Conservation (phyloP, 306 rosid species). For the Pyrus communis region DNA sequence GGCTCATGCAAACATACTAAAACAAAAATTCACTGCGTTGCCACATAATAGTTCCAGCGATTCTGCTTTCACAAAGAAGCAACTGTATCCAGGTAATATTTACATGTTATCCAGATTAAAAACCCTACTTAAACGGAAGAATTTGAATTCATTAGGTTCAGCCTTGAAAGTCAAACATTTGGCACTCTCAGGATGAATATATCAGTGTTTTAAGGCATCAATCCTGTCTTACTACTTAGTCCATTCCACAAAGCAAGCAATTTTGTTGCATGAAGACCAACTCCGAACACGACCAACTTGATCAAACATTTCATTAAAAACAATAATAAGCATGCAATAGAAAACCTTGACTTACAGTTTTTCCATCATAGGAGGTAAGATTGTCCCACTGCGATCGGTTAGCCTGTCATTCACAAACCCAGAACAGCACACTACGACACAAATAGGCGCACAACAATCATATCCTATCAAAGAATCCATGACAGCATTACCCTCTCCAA, state of each 20-base stretch:
- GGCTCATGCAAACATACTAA: neutral
- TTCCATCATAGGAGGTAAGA: slow-evolving; percentile 53
- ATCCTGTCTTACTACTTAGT: neutral
- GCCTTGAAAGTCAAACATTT: neutral
- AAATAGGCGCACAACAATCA: neutral
- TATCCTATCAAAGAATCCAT: slow-evolving; percentile 1
- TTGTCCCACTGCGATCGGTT: slow-evolving; percentile 56
- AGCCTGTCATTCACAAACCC: slow-evolving; percentile 35
- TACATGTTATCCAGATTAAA: neutral
- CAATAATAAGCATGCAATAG: no score
- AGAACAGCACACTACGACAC: neutral
- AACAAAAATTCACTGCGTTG: neutral
- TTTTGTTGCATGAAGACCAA: neutral
- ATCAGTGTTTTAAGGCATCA: neutral
- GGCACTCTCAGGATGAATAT: neutral
- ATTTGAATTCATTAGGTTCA: neutral
- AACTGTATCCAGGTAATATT: neutral
- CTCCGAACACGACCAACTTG: neutral
- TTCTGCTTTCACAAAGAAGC: neutral
- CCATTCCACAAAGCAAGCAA: neutral
- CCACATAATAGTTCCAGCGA: no score
- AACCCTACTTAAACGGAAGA: neutral
- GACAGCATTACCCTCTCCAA: slow-evolving; percentile 61
- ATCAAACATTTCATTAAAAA: neutral
- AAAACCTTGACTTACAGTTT: no score